Evolutionary conservation across 2,329 filamentous ascomycete species (phyloP), one percentile per base, ranked within the genome.

Genomic region (Verticillium alfalfae): DNA sequence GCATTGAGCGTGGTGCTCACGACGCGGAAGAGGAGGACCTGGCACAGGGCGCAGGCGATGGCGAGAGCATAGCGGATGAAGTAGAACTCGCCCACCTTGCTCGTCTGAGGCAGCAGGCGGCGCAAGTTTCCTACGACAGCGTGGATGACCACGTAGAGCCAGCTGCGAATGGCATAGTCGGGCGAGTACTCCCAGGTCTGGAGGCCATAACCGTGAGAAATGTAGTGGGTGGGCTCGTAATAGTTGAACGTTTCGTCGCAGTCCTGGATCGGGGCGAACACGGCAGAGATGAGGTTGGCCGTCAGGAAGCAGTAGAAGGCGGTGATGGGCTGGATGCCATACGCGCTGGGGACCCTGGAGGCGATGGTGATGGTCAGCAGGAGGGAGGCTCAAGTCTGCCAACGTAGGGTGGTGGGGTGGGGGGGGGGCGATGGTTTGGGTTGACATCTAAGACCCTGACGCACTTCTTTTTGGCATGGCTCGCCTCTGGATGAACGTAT

Each of bases 121-220:
- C 87, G 84, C 18, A 92, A 67, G 65, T 86, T 91, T 55, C 88
- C 89, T 56, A 91, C 76, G 22, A 88, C 67, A 34, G 93, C 91
- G 75, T 99, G 94, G 1, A 97, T 76, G 5, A 81, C 84, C 41
- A 96, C 82, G 71, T 99, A 99, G 26, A 93, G 81, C 95, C 95
- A 99, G 78, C 93, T 97, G 65, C 95, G 88, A 68, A 99, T 97
- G 58, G 93, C 91, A 76, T 91, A 98, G 62, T 94, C 89, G 5
- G 95, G 95, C 1, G 94, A 96, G 77, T 98, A 99, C 76, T 99
- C 95, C 95, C 95, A 99, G 1, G 95, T 99, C 78, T 99, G 93
- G 58, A 97, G 82, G 45, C 94, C 95, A 71, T 96, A 94, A 69
- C 92, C 91, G 79, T 97, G 93, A 63, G 88, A 90, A 34, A 99